These are phyloP conservation scores for Cyclotella atomus DNA, from an alignment of 108 stramenopile species.

Conservation along the genomic window DNA sequence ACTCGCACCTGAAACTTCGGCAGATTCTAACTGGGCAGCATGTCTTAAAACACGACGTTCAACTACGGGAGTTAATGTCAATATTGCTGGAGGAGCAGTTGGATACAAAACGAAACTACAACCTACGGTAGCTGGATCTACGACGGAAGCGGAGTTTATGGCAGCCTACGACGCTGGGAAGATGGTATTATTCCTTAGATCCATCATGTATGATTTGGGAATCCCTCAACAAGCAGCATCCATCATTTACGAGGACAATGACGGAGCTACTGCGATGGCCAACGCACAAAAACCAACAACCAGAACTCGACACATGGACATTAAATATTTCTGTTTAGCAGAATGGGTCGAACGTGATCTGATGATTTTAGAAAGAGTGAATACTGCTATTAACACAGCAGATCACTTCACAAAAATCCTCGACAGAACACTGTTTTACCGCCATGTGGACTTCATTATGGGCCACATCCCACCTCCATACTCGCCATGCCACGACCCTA, in stretches of 20 bases:
- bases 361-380: not conserved
- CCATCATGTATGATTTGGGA: conserved; percentile 39
- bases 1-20: not conserved
- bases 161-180: conserved; percentile 40
- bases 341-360: conserved; percentile 20
- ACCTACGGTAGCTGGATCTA: conserved; percentile 16
- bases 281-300: conserved; percentile 20
- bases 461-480: conserved; percentile 6
- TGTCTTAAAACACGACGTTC: conserved; percentile 34
- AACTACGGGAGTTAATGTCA: conserved; percentile 24
- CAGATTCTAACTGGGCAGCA: conserved; percentile 44
- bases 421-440: not conserved
- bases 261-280: conserved; percentile 13
- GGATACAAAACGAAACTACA: conserved; percentile 26
- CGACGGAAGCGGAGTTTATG: no score
- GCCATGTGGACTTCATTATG: conserved; percentile 10
- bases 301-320: conserved; percentile 32
- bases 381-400: not conserved
- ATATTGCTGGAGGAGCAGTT: conserved; percentile 38
- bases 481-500: not conserved
- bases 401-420: conserved; percentile 14
- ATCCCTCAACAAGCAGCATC: conserved; percentile 37
- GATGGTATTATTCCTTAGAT: conserved; percentile 24
- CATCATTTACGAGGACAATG: conserved; percentile 24
- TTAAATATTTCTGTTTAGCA: not conserved